Evolutionary conservation across 257 asterid species (phyloP), one percentile per base, ranked within the genome.

Genomic region (Ehretia macrophylla): DNA sequence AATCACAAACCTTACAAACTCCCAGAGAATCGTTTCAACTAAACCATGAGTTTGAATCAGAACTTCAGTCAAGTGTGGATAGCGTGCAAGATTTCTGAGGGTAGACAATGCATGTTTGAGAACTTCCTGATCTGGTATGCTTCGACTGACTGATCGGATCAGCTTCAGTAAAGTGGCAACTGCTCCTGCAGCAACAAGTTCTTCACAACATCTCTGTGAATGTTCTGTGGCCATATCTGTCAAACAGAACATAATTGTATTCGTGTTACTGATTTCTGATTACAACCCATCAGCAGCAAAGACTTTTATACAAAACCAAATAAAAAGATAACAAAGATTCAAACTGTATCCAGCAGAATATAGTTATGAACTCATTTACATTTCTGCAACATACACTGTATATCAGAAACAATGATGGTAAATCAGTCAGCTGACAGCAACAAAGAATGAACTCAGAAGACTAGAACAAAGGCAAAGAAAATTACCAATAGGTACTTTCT

Each of bases 41-140:
- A 85, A 86, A 65, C 88, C 87, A 37, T 27, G 77, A 35, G 72
- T 73, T 49, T 74, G 78, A 21, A 80, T 76, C 64, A 93, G 44
- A 32, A 67, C 71, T 37, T 72, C 66, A 9, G 75, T 65, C 58
- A 86, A 80, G 65, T 78, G 84, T 38, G 96, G 94, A 72, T 83
- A 85, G 21, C 86, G 84, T 32, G 99, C 80, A 50, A 93, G 95
- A 66, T 89, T 93, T 79, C 91, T 70, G 17, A 93, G 94, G 63
- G 97, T 93, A 32, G 95, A 86, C 46, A 93, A 78, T 42, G 95
- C 87, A 63, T 85, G 95, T 71, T 89, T 93, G 8, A 89, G 80
- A 58, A 93, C 79, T 77, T 89, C 90, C 45, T 93, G 99, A 76
- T 93, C 99, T 1, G 99, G 99, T 65, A 86, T 77, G 74, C 99